Conservation (phyloP, 2,329 filamentous ascomycete species). For the Penicillium sp. region DNA sequence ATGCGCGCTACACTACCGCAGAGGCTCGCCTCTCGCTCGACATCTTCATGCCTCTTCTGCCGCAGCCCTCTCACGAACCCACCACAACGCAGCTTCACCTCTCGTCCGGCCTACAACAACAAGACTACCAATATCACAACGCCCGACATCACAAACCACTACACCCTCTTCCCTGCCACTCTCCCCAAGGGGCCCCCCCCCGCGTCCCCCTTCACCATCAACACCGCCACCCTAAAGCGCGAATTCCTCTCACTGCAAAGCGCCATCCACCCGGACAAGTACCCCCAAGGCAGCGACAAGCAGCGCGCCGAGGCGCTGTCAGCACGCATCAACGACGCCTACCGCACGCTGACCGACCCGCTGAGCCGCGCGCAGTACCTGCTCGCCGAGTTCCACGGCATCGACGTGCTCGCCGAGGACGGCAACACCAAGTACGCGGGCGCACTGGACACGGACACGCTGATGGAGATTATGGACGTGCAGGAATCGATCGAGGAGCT, state of each 20-base stretch:
- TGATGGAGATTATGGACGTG: conserved; percentile 84
- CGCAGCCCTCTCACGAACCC: too few relatives aligned
- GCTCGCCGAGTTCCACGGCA: conserved; percentile 60
- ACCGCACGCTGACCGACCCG: conserved; percentile 75
- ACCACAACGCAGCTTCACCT: too few relatives aligned
- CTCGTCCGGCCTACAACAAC: too few relatives aligned
- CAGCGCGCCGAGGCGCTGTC: conserved; percentile 71
- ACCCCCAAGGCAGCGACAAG: conserved; percentile 44
- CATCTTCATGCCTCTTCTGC: too few relatives aligned
- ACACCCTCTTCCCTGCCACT: conserved; percentile 81
- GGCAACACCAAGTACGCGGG: conserved; percentile 59
- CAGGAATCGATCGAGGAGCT: conserved; percentile 67
- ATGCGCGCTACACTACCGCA: too few relatives aligned
- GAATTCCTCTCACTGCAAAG: conserved; percentile 85
- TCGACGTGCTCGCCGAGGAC: conserved; percentile 71
- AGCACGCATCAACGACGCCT: conserved; percentile 84
- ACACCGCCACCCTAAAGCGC: conserved; percentile 65
- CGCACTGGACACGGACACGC: conserved; percentile 64
- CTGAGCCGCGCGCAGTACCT: conserved; percentile 85
- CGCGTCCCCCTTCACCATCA: conserved; percentile 70
- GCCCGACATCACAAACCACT: conserved; percentile 59
- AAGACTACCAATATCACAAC: conserved; percentile 8
- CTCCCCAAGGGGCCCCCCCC: conserved; percentile 75
- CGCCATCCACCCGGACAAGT: conserved; percentile 48
- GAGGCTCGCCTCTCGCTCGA: too few relatives aligned